Base-by-base conservation (phyloP, 2,329 filamentous ascomycete species). In the Colletotrichum lentis region DNA sequence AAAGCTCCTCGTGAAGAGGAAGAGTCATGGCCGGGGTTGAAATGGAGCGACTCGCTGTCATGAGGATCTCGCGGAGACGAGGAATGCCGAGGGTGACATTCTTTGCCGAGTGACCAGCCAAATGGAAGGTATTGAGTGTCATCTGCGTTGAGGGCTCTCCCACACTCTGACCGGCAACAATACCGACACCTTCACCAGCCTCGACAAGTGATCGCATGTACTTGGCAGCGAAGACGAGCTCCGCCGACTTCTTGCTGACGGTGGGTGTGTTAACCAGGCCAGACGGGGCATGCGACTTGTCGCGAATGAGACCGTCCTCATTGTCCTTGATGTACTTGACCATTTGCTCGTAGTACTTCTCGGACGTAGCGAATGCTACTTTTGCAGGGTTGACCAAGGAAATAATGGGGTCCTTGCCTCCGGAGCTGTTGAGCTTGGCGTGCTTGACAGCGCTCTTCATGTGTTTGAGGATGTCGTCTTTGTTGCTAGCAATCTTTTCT, bases 41-140 rank as follows among this genome's bases (percentile, higher is more conserved):
- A 70, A 98, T 97, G 54, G 91, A 87, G 58, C 90, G 87, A 76
- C 92, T 96, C 31, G 96, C 96, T 57, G 96, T 98, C 96, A 99
- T 99, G 72, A 99, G 87, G 74, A 99, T 97, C 86, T 99, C 96
- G 82, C 96, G 88, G 22, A 99, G 86, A 81, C 96, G 93, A 67
- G 96, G 96, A 76, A 99, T 98, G 92, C 96, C 96, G 24, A 97
- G 87, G 0, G 96, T 99, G 76, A 99, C 96, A 86, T 99, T 99
- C 85, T 97, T 98, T 37, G 96, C 91, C 22, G 96, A 94, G 84
- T 98, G 95, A 76, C 96, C 96, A 79, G 96, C 96, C 87, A 99
- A 92, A 86, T 99, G 96, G 88, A 99, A 99, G 35, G 96, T 99
- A 81, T 99, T 99, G 62, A 99, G 83, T 8, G 96, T 99, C 96